Conservation (phyloP, 2,329 filamentous ascomycete genomes). For the Microsporum audouinii region DNA sequence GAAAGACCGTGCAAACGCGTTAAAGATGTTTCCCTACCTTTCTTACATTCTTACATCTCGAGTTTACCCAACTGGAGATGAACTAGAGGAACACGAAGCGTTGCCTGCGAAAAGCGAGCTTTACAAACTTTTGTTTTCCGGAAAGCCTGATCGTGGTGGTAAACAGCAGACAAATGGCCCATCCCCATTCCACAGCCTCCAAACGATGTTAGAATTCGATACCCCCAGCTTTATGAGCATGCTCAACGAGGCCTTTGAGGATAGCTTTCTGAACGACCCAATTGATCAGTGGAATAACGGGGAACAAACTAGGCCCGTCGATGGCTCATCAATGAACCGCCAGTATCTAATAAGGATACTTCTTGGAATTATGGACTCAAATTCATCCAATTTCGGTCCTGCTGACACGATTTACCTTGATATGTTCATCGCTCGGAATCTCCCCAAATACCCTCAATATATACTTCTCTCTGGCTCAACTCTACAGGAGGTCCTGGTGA, state of each 20-base stretch:
- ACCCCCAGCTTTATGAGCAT: slow-evolving; percentile 87
- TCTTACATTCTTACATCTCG: slow-evolving; percentile 84
- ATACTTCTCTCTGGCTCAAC: slow-evolving; percentile 79
- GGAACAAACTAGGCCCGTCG: slow-evolving; percentile 46
- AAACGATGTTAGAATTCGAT: slow-evolving; percentile 76
- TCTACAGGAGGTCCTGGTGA: slow-evolving; percentile 65
- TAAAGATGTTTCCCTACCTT: slow-evolving; percentile 90
- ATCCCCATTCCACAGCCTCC: slow-evolving; percentile 69
- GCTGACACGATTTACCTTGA: slow-evolving; percentile 89
- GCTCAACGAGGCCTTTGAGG: slow-evolving; percentile 94
- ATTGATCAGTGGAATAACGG: slow-evolving; percentile 51
- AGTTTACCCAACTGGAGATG: slow-evolving; percentile 75
- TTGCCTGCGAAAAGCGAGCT: slow-evolving; percentile 71
- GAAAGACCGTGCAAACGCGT: slow-evolving; percentile 51
- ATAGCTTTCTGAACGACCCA: slow-evolving; percentile 77
- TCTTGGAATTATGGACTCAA: slow-evolving; percentile 69
- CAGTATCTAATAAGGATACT: slow-evolving; percentile 89
- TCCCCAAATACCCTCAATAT: slow-evolving; percentile 95
- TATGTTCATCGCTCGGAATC: slow-evolving; percentile 94
- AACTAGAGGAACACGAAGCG: slow-evolving; percentile 61
- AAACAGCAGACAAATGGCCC: slow-evolving; percentile 31
- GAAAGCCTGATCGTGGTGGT: slow-evolving; percentile 36
- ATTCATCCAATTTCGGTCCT: slow-evolving; percentile 55
- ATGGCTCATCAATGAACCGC: slow-evolving; percentile 60
- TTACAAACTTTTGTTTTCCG: slow-evolving; percentile 89